phyloP scores from a whole-genome alignment of 768 basidiomycete species.

The Suillus spraguei region DNA sequence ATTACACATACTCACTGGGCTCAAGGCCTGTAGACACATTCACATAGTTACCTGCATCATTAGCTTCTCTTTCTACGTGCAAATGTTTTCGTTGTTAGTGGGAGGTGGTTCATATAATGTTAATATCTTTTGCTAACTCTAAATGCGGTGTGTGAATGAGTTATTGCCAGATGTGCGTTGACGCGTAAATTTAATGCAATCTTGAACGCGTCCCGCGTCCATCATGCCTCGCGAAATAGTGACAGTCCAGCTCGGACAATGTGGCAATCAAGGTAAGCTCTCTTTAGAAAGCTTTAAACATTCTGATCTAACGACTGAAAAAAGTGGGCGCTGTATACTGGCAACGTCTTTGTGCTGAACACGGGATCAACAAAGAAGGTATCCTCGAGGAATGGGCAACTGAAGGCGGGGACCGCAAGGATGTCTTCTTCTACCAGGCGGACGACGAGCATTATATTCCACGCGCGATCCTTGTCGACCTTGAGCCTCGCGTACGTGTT shows the following conservation, averaged over 20 bases:
- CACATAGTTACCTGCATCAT: constrained; percentile 23
- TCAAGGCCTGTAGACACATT: constrained; percentile 36
- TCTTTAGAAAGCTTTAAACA: constrained; percentile 14
- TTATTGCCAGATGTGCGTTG: constrained; percentile 3
- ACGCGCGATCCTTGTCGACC: constrained; percentile 92
- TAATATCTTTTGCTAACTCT: constrained; percentile 17
- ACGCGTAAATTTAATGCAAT: constrained; percentile 17
- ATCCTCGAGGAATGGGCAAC: constrained; percentile 97
- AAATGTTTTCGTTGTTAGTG: constrained; percentile 16
- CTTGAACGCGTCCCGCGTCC: constrained; percentile 20
- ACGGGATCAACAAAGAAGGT: constrained; percentile 95
- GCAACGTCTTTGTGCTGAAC: constrained; percentile 97
- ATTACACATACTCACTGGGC: constrained; percentile 34
- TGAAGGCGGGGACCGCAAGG: constrained; percentile 94
- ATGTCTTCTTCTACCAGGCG: constrained; percentile 99
- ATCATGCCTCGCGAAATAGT: constrained; percentile 84
- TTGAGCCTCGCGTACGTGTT: constrained; percentile 86
- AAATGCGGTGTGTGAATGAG: not conserved
- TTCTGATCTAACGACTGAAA: constrained; percentile 11
- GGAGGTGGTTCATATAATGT: constrained; percentile 25
- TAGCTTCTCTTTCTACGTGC: constrained; percentile 19
- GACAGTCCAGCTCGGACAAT: constrained; percentile 86
- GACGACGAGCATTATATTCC: constrained; percentile 99
- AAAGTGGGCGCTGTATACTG: constrained; percentile 97
- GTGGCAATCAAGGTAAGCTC: constrained; percentile 84